Conservation (phyloP, 805 yeast species). For the Candida ponderosae region DNA sequence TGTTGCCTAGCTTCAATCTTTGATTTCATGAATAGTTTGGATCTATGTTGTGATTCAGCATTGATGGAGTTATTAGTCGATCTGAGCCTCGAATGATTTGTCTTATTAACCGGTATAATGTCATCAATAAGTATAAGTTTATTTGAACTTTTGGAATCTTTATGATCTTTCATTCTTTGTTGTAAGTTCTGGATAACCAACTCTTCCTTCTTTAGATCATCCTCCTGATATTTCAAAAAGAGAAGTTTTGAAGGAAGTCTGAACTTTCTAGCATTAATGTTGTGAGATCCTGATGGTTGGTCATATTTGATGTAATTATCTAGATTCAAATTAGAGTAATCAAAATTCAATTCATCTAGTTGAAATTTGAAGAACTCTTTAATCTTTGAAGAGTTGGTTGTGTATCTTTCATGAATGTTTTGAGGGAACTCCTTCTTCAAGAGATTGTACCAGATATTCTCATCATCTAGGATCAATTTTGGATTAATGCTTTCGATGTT, state of each 20-base stretch:
- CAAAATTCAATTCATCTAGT: slow-evolving; percentile 9
- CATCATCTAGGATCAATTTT: slow-evolving; percentile 28
- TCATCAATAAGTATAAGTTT: slow-evolving; percentile 18
- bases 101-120: slow-evolving; percentile 9
- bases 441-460: slow-evolving; percentile 25
- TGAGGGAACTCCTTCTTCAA: slow-evolving; percentile 26
- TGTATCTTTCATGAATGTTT: slow-evolving; percentile 22
- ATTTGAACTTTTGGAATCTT: slow-evolving; percentile 23
- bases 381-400: slow-evolving; percentile 14
- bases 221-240: slow-evolving; percentile 24
- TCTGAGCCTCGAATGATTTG: neutral
- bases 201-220: slow-evolving; percentile 24
- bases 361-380: slow-evolving; percentile 12
- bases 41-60: slow-evolving; percentile 8
- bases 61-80: neutral
- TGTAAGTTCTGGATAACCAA: slow-evolving; percentile 27
- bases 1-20: slow-evolving; percentile 13
- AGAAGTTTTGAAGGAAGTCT: slow-evolving; percentile 27
- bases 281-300: slow-evolving; percentile 1
- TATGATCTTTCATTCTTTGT: slow-evolving; percentile 19
- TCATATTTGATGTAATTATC: slow-evolving; percentile 8
- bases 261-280: slow-evolving; percentile 14
- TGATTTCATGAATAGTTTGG: slow-evolving; percentile 17
- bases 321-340: slow-evolving; percentile 6
- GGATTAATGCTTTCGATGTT: slow-evolving; percentile 25